A percentile compares a stretch with the other conserved stretches of the same genome.
Evolutionary conservation across 106 monocot species (phyloP).

Genomic region (Gastrodia elata): DNA sequence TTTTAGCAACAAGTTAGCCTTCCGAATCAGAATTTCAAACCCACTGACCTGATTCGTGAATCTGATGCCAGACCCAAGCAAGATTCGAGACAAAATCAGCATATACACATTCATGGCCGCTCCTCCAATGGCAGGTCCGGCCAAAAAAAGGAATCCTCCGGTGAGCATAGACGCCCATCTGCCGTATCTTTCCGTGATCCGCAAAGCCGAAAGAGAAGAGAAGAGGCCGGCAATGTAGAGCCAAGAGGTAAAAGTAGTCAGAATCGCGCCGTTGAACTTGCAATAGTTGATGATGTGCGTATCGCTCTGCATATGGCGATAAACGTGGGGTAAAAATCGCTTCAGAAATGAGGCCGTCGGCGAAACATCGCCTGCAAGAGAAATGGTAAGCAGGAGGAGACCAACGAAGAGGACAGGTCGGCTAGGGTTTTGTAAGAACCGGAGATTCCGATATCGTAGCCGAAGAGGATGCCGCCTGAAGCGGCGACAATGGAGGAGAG

Average conservation of each 20-base stretch:
- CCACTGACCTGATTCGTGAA: constrained; percentile 16
- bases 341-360: constrained; percentile 9
- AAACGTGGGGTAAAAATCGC: constrained; percentile 7
- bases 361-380: constrained; percentile 5
- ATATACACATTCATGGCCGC: constrained; percentile 7
- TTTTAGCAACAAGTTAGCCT: no score
- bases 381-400: background rate
- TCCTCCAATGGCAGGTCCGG: constrained; percentile 8
- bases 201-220: background rate
- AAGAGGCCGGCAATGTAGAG: constrained; percentile 10
- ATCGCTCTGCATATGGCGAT: background rate
- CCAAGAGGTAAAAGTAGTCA: constrained; percentile 9
- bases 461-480: constrained; percentile 6
- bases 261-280: constrained; percentile 6
- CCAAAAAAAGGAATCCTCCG: constrained; percentile 8
- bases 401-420: background rate
- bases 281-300: background rate
- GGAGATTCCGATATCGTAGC: constrained; percentile 7
- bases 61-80: constrained; percentile 13
- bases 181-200: background rate
- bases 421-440: background rate
- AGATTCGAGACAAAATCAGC: constrained; percentile 4
- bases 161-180: constrained; percentile 3
- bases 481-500: constrained; percentile 6
- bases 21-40: no score